Evolutionary conservation across 2,329 filamentous ascomycete genomes (phyloP).

Genomic region (Xylariaceae sp.): DNA sequence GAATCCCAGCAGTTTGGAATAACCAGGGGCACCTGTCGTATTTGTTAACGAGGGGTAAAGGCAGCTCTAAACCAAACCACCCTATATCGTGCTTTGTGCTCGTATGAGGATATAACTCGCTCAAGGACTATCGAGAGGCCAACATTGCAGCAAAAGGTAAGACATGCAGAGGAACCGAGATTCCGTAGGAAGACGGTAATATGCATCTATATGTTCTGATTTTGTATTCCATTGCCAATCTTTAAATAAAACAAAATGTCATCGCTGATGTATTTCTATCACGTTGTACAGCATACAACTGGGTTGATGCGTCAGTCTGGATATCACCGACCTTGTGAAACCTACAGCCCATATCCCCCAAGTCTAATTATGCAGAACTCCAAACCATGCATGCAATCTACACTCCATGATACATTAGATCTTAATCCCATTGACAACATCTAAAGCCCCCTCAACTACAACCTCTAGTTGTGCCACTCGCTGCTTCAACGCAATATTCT

Average conservation of each 20-base stretch:
- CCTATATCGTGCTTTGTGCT: too few species aligned
- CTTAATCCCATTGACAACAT: conserved; percentile 64
- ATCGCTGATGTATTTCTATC: not conserved
- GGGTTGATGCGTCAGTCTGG: not conserved
- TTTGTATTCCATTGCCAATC: not conserved
- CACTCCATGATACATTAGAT: conserved; percentile 36
- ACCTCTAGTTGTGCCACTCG: conserved; percentile 65
- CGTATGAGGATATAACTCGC: too few species aligned
- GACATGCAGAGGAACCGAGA: not conserved
- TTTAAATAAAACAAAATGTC: not conserved
- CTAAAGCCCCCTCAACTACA: conserved; percentile 66
- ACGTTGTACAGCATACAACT: not conserved
- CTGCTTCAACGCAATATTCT: conserved; percentile 67
- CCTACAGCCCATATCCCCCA: not conserved
- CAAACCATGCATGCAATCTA: not conserved
- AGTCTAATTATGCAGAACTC: conserved; percentile 5
- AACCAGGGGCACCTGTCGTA: not conserved
- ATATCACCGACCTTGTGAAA: conserved; percentile 6
- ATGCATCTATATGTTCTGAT: too few species aligned
- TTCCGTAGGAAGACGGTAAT: not conserved
- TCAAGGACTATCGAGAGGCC: too few species aligned
- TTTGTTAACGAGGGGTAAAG: not conserved
- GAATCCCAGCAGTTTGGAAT: not conserved
- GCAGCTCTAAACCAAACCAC: too few species aligned
- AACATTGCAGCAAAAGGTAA: too few species aligned